phyloP scores from a whole-genome alignment of 1,284 basidiomycete genomes.

The Cryptococcus maquisensis region DNA sequence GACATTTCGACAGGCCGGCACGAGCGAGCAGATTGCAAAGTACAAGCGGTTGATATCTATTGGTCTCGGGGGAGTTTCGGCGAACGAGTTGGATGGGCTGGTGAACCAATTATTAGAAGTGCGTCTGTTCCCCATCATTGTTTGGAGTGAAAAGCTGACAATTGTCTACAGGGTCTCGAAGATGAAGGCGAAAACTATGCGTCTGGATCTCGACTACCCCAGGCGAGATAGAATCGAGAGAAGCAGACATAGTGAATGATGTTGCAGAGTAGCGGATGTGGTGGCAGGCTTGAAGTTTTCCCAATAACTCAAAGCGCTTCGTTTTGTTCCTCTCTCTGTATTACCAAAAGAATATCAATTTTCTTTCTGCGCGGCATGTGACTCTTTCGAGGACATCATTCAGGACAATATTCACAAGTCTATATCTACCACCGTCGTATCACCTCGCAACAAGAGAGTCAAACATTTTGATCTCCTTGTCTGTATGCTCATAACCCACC shows the following conservation, averaged over 20 bases:
- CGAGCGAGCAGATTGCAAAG: slow-evolving; percentile 77
- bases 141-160: background rate
- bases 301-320: too few relatives aligned
- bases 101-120: slow-evolving; percentile 79
- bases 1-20: slow-evolving; percentile 54
- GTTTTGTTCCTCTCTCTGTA: background rate
- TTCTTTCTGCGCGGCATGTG: slow-evolving; percentile 3
- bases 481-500: slow-evolving; percentile 39
- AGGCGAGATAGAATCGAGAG: background rate
- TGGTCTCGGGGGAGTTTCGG: slow-evolving; percentile 80
- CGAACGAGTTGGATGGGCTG: slow-evolving; percentile 76
- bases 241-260: background rate
- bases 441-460: slow-evolving; percentile 14
- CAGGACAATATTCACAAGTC: background rate
- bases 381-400: slow-evolving; percentile 2
- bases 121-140: slow-evolving; percentile 26
- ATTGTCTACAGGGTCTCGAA: slow-evolving; percentile 12
- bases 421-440: background rate
- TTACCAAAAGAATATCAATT: slow-evolving; percentile 2
- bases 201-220: background rate
- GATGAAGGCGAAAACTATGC: slow-evolving; percentile 6
- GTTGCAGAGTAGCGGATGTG: background rate
- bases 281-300: background rate
- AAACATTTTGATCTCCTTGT: slow-evolving; percentile 29
- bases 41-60: slow-evolving; percentile 81